These are phyloP conservation scores for Pyrrhoderma noxium DNA, from an alignment of 1,284 basidiomycete species.

Conservation along the genomic window DNA sequence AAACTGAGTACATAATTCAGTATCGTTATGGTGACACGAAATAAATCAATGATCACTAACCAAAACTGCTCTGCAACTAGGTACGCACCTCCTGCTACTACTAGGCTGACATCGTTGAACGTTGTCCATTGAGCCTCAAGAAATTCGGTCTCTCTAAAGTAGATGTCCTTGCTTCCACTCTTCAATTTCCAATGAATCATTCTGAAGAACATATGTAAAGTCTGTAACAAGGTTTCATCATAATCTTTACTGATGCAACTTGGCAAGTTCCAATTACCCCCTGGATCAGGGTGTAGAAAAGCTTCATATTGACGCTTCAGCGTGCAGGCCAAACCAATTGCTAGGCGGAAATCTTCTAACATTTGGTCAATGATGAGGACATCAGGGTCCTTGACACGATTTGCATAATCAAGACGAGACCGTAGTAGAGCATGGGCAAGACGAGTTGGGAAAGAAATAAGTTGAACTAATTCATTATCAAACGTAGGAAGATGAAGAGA, in stretches of 20 bases:
- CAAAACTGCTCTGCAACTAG: constrained; percentile 94
- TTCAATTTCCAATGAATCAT: constrained; percentile 95
- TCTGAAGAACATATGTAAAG: constrained; percentile 87
- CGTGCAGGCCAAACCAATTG: constrained; percentile 88
- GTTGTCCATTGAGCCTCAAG: constrained; percentile 96
- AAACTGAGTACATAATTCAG: constrained; percentile 39
- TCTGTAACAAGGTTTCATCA: constrained; percentile 83
- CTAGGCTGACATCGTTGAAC: constrained; percentile 88
- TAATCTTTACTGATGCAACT: constrained; percentile 86
- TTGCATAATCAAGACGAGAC: constrained; percentile 85
- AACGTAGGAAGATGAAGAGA: constrained; percentile 91
- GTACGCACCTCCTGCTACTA: constrained; percentile 82
- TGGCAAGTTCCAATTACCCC: constrained; percentile 84
- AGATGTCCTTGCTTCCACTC: constrained; percentile 84
- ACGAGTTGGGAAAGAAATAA: constrained; percentile 93
- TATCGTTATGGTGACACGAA: too few relatives aligned
- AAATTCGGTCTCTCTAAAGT: constrained; percentile 97
- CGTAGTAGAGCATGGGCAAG: constrained; percentile 89
- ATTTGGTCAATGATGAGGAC: constrained; percentile 93
- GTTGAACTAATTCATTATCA: constrained; percentile 84
- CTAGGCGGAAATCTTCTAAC: constrained; percentile 88
- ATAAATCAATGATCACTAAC: constrained; percentile 35
- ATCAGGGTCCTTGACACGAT: constrained; percentile 84
- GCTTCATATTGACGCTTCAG: constrained; percentile 93
- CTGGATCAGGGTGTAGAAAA: constrained; percentile 80